Evolutionary conservation across 768 basidiomycete genomes (phyloP).

Genomic region (Gloeostereum incarnatum): DNA sequence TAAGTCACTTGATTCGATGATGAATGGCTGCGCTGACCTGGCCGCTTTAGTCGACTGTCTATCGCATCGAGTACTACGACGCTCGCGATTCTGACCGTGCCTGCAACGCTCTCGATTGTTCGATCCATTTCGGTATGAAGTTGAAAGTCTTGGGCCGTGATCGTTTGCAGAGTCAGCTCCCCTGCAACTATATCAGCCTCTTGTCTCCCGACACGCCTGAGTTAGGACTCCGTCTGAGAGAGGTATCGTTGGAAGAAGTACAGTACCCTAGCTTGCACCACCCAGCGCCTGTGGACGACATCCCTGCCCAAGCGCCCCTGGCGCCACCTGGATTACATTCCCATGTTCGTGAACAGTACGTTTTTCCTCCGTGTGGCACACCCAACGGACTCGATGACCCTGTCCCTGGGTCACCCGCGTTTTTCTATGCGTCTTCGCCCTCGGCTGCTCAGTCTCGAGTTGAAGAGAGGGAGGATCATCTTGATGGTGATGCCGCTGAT

Average conservation of each 20-base stretch:
- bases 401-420: conserved; percentile 19
- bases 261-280: neutral
- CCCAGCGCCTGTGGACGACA: neutral
- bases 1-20: too few species aligned
- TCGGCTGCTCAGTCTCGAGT: conserved; percentile 3
- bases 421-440: conserved; percentile 22
- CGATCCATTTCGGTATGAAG: conserved; percentile 40
- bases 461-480: too few species aligned
- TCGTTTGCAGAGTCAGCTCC: too few species aligned
- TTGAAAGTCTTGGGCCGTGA: conserved; percentile 33
- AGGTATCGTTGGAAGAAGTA: neutral
- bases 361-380: too few species aligned
- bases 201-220: conserved; percentile 8
- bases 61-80: conserved; percentile 62
- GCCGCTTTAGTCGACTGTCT: conserved; percentile 21
- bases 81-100: conserved; percentile 48
- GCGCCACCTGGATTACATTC: conserved; percentile 14
- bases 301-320: conserved; percentile 24
- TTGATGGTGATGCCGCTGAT: neutral
- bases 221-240: conserved; percentile 13
- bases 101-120: conserved; percentile 36
- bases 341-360: too few species aligned
- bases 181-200: too few species aligned
- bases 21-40: too few species aligned
- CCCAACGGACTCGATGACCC: too few species aligned